phyloP scores from a whole-genome alignment of 345 rosid species.

The Brassica nigra region DNA sequence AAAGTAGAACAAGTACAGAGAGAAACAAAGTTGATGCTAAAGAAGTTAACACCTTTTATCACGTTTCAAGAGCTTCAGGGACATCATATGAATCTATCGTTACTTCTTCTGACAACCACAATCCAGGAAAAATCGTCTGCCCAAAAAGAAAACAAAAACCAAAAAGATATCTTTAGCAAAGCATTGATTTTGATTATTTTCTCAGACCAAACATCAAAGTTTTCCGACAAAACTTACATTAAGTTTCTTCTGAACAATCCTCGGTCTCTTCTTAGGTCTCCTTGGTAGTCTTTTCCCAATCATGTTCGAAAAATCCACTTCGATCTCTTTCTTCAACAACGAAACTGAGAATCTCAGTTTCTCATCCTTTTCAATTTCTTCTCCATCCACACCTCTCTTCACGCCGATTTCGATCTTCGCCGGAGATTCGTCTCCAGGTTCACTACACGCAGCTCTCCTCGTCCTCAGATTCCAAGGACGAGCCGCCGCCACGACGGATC shows the following conservation, averaged over 20 bases:
- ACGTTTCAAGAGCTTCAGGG: conserved; percentile 14
- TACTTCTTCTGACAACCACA: conserved; percentile 38
- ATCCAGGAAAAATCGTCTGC: conserved; percentile 37
- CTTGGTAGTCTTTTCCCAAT: conserved; percentile 29
- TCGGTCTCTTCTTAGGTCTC: conserved; percentile 43
- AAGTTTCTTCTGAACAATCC: conserved; percentile 35
- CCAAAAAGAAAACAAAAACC: not conserved
- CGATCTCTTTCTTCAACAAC: conserved; percentile 33
- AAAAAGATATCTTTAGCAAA: not conserved
- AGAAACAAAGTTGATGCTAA: conserved; percentile 19
- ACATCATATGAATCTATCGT: conserved; percentile 20
- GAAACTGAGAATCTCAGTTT: conserved; percentile 31
- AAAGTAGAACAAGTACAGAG: not conserved
- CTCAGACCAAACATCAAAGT: not conserved
- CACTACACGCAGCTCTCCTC: conserved; percentile 37
- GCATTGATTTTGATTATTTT: not conserved
- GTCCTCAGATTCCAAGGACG: conserved; percentile 40
- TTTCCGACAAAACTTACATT: conserved; percentile 15
- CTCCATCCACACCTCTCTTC: conserved; percentile 9
- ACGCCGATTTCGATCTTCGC: conserved; percentile 11
- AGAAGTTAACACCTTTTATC: conserved; percentile 26
- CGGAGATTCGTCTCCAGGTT: conserved; percentile 25
- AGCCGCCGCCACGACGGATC: conserved; percentile 14
- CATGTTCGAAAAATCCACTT: conserved; percentile 14
- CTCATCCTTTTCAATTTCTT: conserved; percentile 8